Evolutionary conservation across 345 rosid genomes (phyloP).

Genomic region (Lenwebbia sp.): DNA sequence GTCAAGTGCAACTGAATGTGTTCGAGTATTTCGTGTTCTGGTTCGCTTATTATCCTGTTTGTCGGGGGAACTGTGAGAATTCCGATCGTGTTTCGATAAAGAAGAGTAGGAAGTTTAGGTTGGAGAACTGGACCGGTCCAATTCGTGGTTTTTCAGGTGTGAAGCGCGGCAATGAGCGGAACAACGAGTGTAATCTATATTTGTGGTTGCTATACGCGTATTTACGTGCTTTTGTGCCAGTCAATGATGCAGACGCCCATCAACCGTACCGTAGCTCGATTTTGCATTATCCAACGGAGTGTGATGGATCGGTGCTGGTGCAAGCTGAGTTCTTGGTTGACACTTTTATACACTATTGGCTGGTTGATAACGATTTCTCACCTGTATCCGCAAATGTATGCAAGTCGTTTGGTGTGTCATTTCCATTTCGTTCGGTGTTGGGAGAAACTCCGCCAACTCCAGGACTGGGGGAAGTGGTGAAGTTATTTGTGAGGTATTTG

Average conservation of each 20-base stretch:
- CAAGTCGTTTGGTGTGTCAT: slow-evolving; percentile 59
- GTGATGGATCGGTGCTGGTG: slow-evolving; percentile 44
- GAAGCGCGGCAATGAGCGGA: slow-evolving; percentile 45
- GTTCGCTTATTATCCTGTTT: slow-evolving; percentile 85
- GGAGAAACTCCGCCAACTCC: slow-evolving; percentile 66
- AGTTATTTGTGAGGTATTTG: slow-evolving; percentile 73
- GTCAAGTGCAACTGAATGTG: slow-evolving; percentile 59
- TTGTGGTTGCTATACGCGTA: slow-evolving; percentile 57
- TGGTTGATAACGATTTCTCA: slow-evolving; percentile 86
- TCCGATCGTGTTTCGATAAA: slow-evolving; percentile 17
- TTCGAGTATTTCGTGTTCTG: slow-evolving; percentile 87
- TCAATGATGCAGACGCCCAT: slow-evolving; percentile 38
- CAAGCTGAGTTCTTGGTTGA: slow-evolving; percentile 77
- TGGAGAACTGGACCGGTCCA: slow-evolving; percentile 60
- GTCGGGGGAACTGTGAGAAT: slow-evolving; percentile 52
- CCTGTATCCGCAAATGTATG: slow-evolving; percentile 42
- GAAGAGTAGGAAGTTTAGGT: slow-evolving; percentile 32
- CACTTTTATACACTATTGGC: slow-evolving; percentile 67
- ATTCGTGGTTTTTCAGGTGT: slow-evolving; percentile 44
- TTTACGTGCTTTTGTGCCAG: slow-evolving; percentile 72
- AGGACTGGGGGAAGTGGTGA: slow-evolving; percentile 69
- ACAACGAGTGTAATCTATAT: slow-evolving; percentile 53
- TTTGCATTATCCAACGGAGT: slow-evolving; percentile 49
- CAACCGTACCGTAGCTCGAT: slow-evolving; percentile 76
- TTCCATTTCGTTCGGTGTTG: slow-evolving; percentile 33